Percentiles rank a stretch among this genome's conserved stretches.
Evolutionary conservation across 306 rosid genomes (phyloP).

Genomic region (Myrica gale): DNA sequence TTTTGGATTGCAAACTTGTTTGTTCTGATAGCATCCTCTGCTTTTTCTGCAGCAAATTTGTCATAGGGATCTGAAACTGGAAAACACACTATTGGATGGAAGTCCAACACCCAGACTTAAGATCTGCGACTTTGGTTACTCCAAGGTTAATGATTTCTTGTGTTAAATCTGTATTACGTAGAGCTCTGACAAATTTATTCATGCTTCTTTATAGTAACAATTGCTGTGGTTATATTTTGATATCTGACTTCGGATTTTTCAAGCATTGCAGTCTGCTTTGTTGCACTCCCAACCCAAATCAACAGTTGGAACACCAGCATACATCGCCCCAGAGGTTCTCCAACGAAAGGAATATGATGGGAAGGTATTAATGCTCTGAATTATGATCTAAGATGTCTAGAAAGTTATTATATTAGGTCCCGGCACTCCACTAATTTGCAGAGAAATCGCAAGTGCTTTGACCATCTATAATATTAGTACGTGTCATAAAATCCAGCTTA

Average conservation of each 20-base stretch:
- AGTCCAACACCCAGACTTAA: constrained; percentile 79
- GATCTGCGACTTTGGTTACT: constrained; percentile 92
- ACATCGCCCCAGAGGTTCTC: constrained; percentile 88
- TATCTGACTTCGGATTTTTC: constrained; percentile 2
- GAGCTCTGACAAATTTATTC: neutral
- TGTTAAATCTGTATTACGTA: constrained; percentile 7
- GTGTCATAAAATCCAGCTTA: neutral
- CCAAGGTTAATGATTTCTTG: constrained; percentile 59
- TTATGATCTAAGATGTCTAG: neutral
- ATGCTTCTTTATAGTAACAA: neutral
- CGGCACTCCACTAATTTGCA: neutral
- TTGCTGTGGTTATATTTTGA: neutral
- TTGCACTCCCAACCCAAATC: constrained; percentile 91
- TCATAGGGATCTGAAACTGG: constrained; percentile 92
- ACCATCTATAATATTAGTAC: no score
- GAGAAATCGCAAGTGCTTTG: neutral
- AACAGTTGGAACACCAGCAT: constrained; percentile 93
- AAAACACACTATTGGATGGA: constrained; percentile 86
- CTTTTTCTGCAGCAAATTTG: constrained; percentile 67
- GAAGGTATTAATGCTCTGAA: constrained; percentile 51
- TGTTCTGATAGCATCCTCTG: constrained; percentile 6
- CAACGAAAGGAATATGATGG: constrained; percentile 80
- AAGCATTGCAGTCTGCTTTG: constrained; percentile 60
- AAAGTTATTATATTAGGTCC: constrained; percentile 11
- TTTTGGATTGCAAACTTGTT: neutral